Conservation (phyloP, 495 filamentous ascomycete genomes). For the Aspergillus diversus region DNA sequence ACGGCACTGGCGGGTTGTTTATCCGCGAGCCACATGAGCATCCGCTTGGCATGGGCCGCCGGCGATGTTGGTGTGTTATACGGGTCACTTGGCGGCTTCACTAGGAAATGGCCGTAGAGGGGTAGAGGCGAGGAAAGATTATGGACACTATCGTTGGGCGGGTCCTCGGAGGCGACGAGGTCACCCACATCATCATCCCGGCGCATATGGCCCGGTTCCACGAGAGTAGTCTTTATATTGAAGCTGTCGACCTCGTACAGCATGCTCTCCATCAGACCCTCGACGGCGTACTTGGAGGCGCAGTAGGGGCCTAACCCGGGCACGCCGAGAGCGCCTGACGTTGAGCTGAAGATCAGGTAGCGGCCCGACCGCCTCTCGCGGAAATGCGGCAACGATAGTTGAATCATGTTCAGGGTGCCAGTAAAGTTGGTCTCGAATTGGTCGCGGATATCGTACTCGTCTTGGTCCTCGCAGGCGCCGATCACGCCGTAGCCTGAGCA, state of each 20-base stretch:
- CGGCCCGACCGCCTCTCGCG: constrained; percentile 71
- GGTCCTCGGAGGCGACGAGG: constrained; percentile 23
- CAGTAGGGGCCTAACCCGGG: constrained; percentile 93
- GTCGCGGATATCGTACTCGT: constrained; percentile 90
- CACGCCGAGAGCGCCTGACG: constrained; percentile 84
- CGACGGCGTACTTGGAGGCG: constrained; percentile 94
- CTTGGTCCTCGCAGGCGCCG: constrained; percentile 94
- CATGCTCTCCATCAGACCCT: constrained; percentile 94
- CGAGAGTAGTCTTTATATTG: constrained; percentile 88
- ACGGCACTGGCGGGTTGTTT: constrained; percentile 90
- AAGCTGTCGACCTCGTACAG: constrained; percentile 91
- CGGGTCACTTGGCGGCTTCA: constrained; percentile 81
- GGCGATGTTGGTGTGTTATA: constrained; percentile 78
- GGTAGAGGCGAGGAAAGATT: constrained; percentile 60
- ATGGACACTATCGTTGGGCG: constrained; percentile 26
- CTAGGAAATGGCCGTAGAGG: constrained; percentile 87
- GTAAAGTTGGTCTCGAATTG: constrained; percentile 98
- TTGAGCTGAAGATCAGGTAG: constrained; percentile 93
- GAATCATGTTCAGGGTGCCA: constrained; percentile 90
- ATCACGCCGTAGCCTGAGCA: constrained; percentile 93
- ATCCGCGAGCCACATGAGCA: constrained; percentile 95
- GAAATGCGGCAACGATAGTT: constrained; percentile 87
- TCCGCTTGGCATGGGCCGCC: constrained; percentile 84
- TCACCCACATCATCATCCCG: constrained; percentile 67
- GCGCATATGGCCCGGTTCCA: constrained; percentile 86